A percentile compares a stretch with the other conserved stretches of the same genome.
Evolutionary conservation across 2,329 filamentous ascomycete genomes (phyloP).

Genomic region (Venturia carpophila): DNA sequence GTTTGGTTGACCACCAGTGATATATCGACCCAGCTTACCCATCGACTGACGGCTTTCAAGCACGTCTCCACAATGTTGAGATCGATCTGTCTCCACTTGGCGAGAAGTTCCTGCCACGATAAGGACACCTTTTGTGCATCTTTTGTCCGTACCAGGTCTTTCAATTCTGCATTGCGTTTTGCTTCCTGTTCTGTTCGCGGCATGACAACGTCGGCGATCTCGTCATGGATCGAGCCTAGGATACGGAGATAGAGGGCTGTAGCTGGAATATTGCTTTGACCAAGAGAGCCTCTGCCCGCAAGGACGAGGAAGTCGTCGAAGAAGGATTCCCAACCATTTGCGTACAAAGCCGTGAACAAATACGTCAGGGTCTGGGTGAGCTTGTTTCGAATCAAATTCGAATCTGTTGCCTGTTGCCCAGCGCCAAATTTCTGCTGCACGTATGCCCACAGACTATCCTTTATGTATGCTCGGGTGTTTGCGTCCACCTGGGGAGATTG

Average conservation of each 20-base stretch:
- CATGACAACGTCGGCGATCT: conserved; percentile 89
- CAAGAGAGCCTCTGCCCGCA: conserved; percentile 48
- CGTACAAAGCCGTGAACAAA: conserved; percentile 82
- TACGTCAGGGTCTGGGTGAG: conserved; percentile 92
- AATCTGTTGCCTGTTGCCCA: conserved; percentile 54
- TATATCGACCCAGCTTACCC: conserved; percentile 99
- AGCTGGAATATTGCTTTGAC: conserved; percentile 62
- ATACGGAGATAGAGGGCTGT: conserved; percentile 84
- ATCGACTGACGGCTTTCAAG: conserved; percentile 85
- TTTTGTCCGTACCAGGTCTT: conserved; percentile 77
- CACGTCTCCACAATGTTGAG: conserved; percentile 77
- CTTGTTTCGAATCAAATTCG: conserved; percentile 82
- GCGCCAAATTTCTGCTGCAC: conserved; percentile 66
- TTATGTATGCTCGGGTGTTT: conserved; percentile 65
- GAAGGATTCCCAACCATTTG: conserved; percentile 78
- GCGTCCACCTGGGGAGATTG: conserved; percentile 69
- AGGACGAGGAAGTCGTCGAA: conserved; percentile 82
- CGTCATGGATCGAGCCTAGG: conserved; percentile 84
- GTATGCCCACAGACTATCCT: conserved; percentile 75
- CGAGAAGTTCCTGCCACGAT: conserved; percentile 87
- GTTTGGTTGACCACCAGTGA: conserved; percentile 82
- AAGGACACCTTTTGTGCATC: conserved; percentile 82
- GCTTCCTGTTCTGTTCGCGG: conserved; percentile 69
- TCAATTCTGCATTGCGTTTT: conserved; percentile 80
- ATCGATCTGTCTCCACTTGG: conserved; percentile 60